Evolutionary conservation across 441 rosid species (phyloP), one percentile per base, ranked within the genome.

Genomic region (Bruguiera hainesii): DNA sequence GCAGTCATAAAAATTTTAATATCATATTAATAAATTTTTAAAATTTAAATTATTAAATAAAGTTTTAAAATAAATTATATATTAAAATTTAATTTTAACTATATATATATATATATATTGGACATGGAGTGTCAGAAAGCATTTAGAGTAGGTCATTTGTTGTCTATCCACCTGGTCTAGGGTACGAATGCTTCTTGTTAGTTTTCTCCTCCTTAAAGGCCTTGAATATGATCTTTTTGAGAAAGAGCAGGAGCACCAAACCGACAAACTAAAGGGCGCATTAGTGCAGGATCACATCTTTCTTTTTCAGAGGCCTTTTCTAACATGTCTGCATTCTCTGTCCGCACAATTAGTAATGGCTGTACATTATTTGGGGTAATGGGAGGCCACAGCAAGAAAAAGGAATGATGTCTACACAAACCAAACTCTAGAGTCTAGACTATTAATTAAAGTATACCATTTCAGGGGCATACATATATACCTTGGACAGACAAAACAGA

Each of bases 201-300:
- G 0, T 52, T 49, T 58, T 9, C 4, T 39, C 33, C 0, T 11
- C n/a, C 31, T 6, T 6, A 29, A 61, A 63, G 48, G 1, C 26
- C 13, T 52, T 65, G 35, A 35, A 50, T 26, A 28, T 30, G 29
- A 3, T 30, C 3, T 46, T n/a, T 25, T 31, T 8, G 6, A 55
- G 21, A 67, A 13, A 62, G 56, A 56, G 11, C 51, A 16, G 21
- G 16, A 74, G 82, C 81, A 79, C 77, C 83, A 69, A 79, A 79
- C 84, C 80, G 83, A 85, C 88, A 89, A 81, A 68, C 63, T 48
- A 65, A 77, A 77, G 69, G 75, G 61, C 21, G 67, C 11, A 66
- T 76, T 69, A 77, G 91, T 82, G 94, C 89, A 81, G 83, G 81
- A 84, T 84, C 88, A 79, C 75, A 73, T 73, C 79, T 83, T 81